Evolutionary conservation across 768 basidiomycete species (phyloP), one percentile per base, ranked within the genome.

Genomic region (Multifurca ochricompacta): DNA sequence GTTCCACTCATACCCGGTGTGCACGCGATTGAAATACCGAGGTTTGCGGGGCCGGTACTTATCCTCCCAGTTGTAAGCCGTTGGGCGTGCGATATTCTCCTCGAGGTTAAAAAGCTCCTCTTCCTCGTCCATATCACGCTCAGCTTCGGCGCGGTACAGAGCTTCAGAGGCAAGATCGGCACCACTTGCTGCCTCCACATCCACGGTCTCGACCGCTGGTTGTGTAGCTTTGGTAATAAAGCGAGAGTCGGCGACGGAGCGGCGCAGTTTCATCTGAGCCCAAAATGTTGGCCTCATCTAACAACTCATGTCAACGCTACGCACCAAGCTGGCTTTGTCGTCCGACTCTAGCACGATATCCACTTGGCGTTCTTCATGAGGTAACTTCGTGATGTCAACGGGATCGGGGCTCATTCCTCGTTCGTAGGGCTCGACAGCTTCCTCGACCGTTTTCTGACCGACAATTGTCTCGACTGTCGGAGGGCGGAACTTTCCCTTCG

Each of bases 1-100:
- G 76, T 95, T 98, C 96, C 96, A 99, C 68, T 99, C 96, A 67
- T 95, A 99, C 25, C 96, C 96, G 28, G 96, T 99, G 65, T 98
- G 93, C 23, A 98, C 96, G 54, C 96, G 85, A 66, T 99, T 99
- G 74, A 98, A 97, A 74, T 97, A 99, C 59, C 94, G 78, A 41
- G 96, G 96, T 69, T 98, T 99, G 32, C 96, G 79, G 28, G 96
- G 95, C 35, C 96, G 77, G 64, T 95, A 98, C 68, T 97, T 95
- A 75, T 99, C 96, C 72, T 95, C 93, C 96, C 95, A 98, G 63
- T 91, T 91, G 69, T 98, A 98, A 3, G 85, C 82, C 1, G 83
- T 86, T 14, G 89, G 85, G 61, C 90, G 82, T 16, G 74, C 74
- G 47, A 96, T 84, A 54, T 86, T 85, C 68, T 93, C 92, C 68